Conservation (phyloP, 2,329 filamentous ascomycete species). For the Cladosporium cucumerinum region DNA sequence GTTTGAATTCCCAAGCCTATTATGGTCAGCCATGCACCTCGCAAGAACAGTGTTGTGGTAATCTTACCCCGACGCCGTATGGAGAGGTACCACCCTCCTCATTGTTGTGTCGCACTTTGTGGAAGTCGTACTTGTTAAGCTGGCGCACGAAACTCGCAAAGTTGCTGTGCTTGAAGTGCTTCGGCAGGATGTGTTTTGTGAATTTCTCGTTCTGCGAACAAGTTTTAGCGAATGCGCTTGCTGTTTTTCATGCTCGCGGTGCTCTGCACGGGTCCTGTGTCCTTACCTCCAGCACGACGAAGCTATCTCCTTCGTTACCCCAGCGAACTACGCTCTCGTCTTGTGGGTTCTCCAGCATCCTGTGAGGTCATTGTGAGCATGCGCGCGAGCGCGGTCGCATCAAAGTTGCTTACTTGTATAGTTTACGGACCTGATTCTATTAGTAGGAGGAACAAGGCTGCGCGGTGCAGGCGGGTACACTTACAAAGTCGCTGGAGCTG, state of each 20-base stretch:
- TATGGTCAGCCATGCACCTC: conserved; percentile 31
- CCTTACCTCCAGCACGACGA: conserved; percentile 89
- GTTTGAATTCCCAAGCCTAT: conserved; percentile 93
- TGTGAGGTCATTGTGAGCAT: conserved; percentile 37
- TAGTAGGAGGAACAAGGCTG: conserved; percentile 3
- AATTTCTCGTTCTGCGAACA: conserved; percentile 84
- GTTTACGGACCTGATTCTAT: conserved; percentile 76
- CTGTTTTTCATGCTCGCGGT: not conserved
- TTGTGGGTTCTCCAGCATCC: conserved; percentile 93
- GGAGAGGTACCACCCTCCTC: conserved; percentile 79
- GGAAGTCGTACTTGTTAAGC: conserved; percentile 67
- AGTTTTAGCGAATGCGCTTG: conserved; percentile 15
- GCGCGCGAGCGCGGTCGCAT: conserved; percentile 10
- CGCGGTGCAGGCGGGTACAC: conserved; percentile 40
- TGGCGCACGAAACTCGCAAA: conserved; percentile 75
- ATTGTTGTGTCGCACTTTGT: conserved; percentile 91
- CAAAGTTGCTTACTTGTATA: conserved; percentile 80
- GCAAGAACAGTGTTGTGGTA: not conserved
- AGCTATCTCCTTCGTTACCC: conserved; percentile 92
- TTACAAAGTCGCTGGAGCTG: conserved; percentile 94
- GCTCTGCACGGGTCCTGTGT: conserved; percentile 3
- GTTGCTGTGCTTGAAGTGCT: conserved; percentile 96
- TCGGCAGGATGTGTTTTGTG: conserved; percentile 92
- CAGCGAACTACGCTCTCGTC: conserved; percentile 92
- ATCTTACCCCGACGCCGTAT: conserved; percentile 71